Evolutionary conservation across 805 yeast species (phyloP), one percentile per base, ranked within the genome.

Genomic region (Hanseniaspora mollemarum): DNA sequence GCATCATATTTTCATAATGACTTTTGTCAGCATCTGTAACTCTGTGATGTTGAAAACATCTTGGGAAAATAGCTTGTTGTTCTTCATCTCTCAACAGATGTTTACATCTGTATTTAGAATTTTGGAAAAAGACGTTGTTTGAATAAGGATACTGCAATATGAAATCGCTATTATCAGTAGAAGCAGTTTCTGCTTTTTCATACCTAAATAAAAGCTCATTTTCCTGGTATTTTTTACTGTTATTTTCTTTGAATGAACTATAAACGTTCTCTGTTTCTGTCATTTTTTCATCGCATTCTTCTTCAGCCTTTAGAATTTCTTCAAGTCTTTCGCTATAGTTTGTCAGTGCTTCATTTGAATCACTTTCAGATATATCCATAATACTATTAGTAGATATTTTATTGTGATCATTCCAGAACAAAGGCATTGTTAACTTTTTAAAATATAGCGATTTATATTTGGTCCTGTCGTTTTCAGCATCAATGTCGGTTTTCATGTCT

Each of bases 21-120:
- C 2, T 38, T 28, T 54, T 58, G 45, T 56, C 48, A 49, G 54
- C 49, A 8, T 49, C 46, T 16, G 50, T 51, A 28, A 59, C 53
- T 18, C 50, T 41, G 37, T 59, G 62, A 44, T 59, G 61, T 37
- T 59, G 61, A 15, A 51, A 57, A 1, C 51, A 25, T 26, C 62
- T 53, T 15, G 60, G 59, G 42, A 54, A 21, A 16, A 53, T 49
- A 19, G 46, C 35, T 13, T 43, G 16, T 36, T n/a, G 15, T 39
- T 39, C 28, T 19, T 41, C 46, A 8, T 42, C 43, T 3, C 53
- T 37, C 9, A 39, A 24, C n/a, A 43, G 46, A 8, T 39, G 52
- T 22, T 46, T 43, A 16, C 48, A 51, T n/a, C 41, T 36, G 37
- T 52, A 51, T 33, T 48, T 40, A 28, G 33, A 40, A 10, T 51